Percentiles rank a stretch among this genome's conserved stretches.
These are phyloP conservation scores for Bipolaris bicolor DNA, from an alignment of 2,329 filamentous ascomycete species.

Conservation along the genomic window DNA sequence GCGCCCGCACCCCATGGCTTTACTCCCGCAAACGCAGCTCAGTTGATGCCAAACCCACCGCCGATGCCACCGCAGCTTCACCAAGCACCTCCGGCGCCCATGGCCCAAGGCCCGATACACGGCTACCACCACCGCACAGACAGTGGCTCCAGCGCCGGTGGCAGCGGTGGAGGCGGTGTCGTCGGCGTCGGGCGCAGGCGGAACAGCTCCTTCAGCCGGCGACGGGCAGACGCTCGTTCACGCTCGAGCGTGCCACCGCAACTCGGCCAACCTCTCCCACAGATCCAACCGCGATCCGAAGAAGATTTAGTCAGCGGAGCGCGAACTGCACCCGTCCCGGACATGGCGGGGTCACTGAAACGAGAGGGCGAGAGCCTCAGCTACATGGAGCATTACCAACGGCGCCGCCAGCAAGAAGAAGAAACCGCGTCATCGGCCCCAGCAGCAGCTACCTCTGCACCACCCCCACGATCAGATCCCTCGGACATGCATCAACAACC, in stretches of 20 bases:
- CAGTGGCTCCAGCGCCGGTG: constrained; percentile 39
- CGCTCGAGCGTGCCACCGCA: constrained; percentile 47
- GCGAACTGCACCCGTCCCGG: constrained; percentile 43
- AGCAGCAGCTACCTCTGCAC: constrained; percentile 6
- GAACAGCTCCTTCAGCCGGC: constrained; percentile 44
- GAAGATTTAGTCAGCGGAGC: constrained; percentile 44
- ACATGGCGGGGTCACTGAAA: constrained; percentile 37
- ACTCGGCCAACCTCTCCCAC: constrained; percentile 41
- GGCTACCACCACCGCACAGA: constrained; percentile 44
- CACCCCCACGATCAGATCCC: constrained; percentile 26
- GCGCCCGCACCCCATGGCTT: constrained; percentile 41
- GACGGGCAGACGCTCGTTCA: constrained; percentile 40
- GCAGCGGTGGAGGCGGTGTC: neutral
- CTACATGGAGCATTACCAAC: constrained; percentile 42
- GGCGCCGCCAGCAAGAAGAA: constrained; percentile 37
- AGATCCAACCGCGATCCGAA: constrained; percentile 41
- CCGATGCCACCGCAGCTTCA: constrained; percentile 34
- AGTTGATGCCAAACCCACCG: constrained; percentile 40
- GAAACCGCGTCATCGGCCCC: constrained; percentile 19
- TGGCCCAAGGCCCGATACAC: constrained; percentile 36
- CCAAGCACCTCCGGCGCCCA: constrained; percentile 32
- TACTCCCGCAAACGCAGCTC: constrained; percentile 49
- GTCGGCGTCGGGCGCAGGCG: constrained; percentile 27
- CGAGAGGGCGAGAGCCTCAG: constrained; percentile 35
- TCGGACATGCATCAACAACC: constrained; percentile 34